Conservation (phyloP, 1,139 yeast genomes). For the Debaryomyces udenii region DNA sequence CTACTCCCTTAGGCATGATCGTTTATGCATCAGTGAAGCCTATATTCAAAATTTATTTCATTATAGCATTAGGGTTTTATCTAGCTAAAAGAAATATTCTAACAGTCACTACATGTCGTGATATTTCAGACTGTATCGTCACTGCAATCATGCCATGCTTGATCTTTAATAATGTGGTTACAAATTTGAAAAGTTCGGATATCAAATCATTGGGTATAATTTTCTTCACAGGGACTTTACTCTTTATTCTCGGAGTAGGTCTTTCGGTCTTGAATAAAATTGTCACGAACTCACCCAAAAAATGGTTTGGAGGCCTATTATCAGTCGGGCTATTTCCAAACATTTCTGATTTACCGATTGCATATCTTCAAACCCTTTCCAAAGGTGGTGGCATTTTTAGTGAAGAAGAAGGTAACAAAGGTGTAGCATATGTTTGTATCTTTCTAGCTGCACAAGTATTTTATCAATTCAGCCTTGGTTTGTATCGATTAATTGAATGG, state of each 20-base stretch:
- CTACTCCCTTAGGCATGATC: conserved; percentile 56
- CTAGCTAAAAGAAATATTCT: conserved; percentile 70
- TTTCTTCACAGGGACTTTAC: conserved; percentile 53
- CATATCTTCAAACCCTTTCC: conserved; percentile 80
- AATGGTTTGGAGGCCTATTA: conserved; percentile 79
- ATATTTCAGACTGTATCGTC: conserved; percentile 72
- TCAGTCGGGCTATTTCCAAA: conserved; percentile 68
- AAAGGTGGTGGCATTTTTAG: conserved; percentile 62
- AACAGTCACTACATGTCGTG: conserved; percentile 72
- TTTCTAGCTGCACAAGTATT: conserved; percentile 73
- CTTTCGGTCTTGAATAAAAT: conserved; percentile 37
- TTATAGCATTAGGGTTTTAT: conserved; percentile 68
- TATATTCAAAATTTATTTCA: conserved; percentile 79
- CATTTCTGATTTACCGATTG: conserved; percentile 85
- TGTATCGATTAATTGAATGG: conserved; percentile 67
- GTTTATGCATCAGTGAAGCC: conserved; percentile 86
- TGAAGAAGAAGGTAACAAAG: conserved; percentile 63
- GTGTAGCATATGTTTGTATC: conserved; percentile 85
- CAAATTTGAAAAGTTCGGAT: conserved; percentile 68
- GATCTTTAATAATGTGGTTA: conserved; percentile 74
- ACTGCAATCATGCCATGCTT: conserved; percentile 78
- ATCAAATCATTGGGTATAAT: conserved; percentile 77
- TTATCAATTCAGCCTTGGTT: conserved; percentile 75
- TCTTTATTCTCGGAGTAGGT: conserved; percentile 42
- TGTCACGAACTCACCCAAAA: conserved; percentile 58